Evolutionary conservation across 2,329 filamentous ascomycete species (phyloP).

Genomic region (Xylariaceae sp.): DNA sequence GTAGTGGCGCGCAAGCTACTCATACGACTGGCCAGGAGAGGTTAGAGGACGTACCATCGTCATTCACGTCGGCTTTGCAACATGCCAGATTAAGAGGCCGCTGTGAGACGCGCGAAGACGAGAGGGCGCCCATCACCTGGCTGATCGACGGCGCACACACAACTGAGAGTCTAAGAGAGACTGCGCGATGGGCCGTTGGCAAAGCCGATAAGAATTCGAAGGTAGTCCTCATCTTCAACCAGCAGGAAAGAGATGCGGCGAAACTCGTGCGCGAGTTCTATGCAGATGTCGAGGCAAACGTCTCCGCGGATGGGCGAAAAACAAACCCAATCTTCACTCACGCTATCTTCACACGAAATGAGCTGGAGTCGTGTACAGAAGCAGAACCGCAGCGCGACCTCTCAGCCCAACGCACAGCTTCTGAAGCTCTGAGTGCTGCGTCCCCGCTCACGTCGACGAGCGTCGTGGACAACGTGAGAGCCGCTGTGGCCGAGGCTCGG

Average conservation of each 20-base stretch:
- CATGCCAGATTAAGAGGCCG: constrained; percentile 66
- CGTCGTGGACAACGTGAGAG: constrained; percentile 64
- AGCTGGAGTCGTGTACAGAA: constrained; percentile 35
- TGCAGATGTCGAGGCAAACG: constrained; percentile 41
- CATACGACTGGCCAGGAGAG: constrained; percentile 7
- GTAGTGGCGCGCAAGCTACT: constrained; percentile 2
- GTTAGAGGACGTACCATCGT: constrained; percentile 38
- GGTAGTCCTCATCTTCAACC: constrained; percentile 77
- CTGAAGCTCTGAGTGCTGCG: constrained; percentile 52
- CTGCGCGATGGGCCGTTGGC: constrained; percentile 69
- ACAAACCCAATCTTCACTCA: constrained; percentile 55
- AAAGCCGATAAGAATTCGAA: constrained; percentile 30
- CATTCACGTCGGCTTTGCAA: constrained; percentile 61
- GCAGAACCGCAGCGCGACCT: constrained; percentile 50
- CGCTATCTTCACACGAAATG: constrained; percentile 78
- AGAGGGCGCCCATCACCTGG: constrained; percentile 56
- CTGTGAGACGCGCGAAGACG: constrained; percentile 58
- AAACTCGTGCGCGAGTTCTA: constrained; percentile 61
- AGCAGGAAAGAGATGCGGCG: constrained; percentile 75
- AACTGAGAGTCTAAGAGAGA: constrained; percentile 70
- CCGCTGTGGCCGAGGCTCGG: constrained; percentile 58
- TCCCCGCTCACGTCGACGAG: constrained; percentile 42
- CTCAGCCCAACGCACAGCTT: constrained; percentile 63
- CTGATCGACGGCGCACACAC: constrained; percentile 87
- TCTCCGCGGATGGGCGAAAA: neutral